phyloP scores from a whole-genome alignment of 176 grass and related monocot genomes.

The Cocos nucifera region DNA sequence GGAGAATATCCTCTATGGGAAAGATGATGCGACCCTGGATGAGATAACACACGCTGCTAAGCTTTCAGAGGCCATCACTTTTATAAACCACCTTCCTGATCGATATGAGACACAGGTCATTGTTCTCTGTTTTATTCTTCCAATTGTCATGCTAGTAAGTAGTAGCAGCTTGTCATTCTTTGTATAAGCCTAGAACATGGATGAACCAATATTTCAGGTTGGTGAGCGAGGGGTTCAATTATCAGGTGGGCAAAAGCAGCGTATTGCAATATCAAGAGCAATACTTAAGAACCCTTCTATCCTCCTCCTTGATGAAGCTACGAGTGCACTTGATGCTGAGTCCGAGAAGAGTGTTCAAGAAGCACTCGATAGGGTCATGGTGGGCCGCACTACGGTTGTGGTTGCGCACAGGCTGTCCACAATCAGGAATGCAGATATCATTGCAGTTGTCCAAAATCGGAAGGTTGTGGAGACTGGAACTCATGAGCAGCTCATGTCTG shows the following conservation, averaged over 20 bases:
- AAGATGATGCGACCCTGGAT: conserved; percentile 54
- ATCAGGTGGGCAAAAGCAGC: conserved; percentile 95
- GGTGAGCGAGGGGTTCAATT: conserved; percentile 91
- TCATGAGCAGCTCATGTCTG: conserved; percentile 73
- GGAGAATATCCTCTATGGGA: conserved; percentile 96
- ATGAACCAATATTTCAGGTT: conserved; percentile 25
- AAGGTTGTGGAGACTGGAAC: conserved; percentile 83
- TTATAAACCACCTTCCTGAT: conserved; percentile 85
- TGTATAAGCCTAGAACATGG: too few species aligned
- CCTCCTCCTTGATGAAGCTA: conserved; percentile 91
- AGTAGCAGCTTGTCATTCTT: too few species aligned
- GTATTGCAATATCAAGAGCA: conserved; percentile 84
- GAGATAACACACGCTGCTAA: conserved; percentile 74
- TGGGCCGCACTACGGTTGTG: conserved; percentile 85
- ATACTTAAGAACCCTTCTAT: conserved; percentile 93
- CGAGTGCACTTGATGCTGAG: conserved; percentile 82
- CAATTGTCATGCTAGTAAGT: not conserved
- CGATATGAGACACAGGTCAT: conserved; percentile 80
- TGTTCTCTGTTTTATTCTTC: not conserved
- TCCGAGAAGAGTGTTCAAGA: conserved; percentile 96
- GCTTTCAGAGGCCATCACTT: conserved; percentile 82
- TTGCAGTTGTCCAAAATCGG: conserved; percentile 78
- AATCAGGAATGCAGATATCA: conserved; percentile 74
- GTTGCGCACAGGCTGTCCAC: conserved; percentile 84
- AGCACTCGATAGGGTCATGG: conserved; percentile 92